A percentile compares a stretch with the other conserved stretches of the same genome.
Evolutionary conservation across 2,329 filamentous ascomycete species (phyloP).

Genomic region (Ascochyta clinopodiicola): DNA sequence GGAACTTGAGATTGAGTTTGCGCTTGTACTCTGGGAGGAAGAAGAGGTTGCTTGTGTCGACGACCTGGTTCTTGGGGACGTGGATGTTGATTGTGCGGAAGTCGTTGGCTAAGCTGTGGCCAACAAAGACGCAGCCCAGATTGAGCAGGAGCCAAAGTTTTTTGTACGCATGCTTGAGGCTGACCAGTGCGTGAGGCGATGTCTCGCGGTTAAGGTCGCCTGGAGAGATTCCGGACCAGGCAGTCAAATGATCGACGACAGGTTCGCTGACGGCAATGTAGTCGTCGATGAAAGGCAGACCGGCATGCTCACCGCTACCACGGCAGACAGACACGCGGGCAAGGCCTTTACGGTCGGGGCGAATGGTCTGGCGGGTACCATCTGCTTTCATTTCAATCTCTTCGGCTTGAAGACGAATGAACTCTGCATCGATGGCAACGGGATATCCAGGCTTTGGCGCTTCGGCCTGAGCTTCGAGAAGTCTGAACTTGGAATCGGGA

Average conservation of each 20-base stretch:
- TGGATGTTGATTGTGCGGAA: slow-evolving; percentile 99
- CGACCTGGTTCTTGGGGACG: slow-evolving; percentile 85
- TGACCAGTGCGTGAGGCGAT: slow-evolving; percentile 82
- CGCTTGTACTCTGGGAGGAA: slow-evolving; percentile 80
- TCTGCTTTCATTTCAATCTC: slow-evolving; percentile 97
- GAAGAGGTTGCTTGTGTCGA: slow-evolving; percentile 93
- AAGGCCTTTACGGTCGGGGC: slow-evolving; percentile 87
- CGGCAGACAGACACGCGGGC: slow-evolving; percentile 92
- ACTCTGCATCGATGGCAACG: slow-evolving; percentile 93
- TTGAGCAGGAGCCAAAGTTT: slow-evolving; percentile 97
- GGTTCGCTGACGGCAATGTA: slow-evolving; percentile 92
- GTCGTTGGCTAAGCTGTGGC: slow-evolving; percentile 91
- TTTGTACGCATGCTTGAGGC: slow-evolving; percentile 93
- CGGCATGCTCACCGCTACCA: slow-evolving; percentile 77
- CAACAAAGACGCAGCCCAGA: slow-evolving; percentile 89
- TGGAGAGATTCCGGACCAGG: slow-evolving; percentile 87
- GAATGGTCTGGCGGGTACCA: slow-evolving; percentile 87
- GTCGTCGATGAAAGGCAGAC: slow-evolving; percentile 92
- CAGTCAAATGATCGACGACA: slow-evolving; percentile 93
- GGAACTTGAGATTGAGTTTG: slow-evolving; percentile 88
- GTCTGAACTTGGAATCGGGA: slow-evolving; percentile 64
- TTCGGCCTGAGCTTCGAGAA: slow-evolving; percentile 66
- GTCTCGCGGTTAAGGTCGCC: slow-evolving; percentile 81
- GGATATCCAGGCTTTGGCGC: slow-evolving; percentile 74
- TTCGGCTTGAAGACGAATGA: slow-evolving; percentile 88